Conservation (phyloP, 1,139 yeast species). For the Torulaspora globosa region DNA sequence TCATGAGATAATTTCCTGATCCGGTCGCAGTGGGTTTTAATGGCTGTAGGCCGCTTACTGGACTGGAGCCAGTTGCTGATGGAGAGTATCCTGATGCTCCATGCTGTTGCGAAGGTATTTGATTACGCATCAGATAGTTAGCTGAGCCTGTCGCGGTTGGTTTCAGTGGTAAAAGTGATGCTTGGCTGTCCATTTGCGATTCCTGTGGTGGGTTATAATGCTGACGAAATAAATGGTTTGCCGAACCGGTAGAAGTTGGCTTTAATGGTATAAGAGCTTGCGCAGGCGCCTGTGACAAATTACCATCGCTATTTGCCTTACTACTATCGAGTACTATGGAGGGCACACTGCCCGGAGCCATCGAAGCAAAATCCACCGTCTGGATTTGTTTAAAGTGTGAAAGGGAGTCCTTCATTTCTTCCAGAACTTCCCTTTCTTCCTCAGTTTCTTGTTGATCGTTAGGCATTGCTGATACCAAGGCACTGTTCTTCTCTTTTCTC, state of each 20-base stretch:
- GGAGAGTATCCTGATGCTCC: conserved; percentile 1
- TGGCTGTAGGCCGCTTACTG: conserved; percentile 15
- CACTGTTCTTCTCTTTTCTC: conserved; percentile 29
- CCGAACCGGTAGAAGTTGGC: conserved; percentile 57
- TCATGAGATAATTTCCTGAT: conserved; percentile 33
- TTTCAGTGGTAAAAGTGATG: conserved; percentile 38
- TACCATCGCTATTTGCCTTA: conserved; percentile 8
- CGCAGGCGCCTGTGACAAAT: conserved; percentile 13
- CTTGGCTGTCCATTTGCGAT: conserved; percentile 2
- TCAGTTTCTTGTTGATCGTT: conserved; percentile 36
- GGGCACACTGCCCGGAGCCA: conserved; percentile 51
- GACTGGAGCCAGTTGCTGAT: conserved; percentile 3
- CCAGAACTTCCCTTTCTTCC: conserved; percentile 50
- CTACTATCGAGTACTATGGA: conserved; percentile 30
- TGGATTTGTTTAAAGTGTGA: conserved; percentile 60
- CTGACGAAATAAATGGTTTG: conserved; percentile 32
- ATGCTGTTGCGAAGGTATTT: conserved; percentile 13
- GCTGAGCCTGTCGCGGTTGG: conserved; percentile 57
- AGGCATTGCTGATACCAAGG: conserved; percentile 31
- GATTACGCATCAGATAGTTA: conserved; percentile 29
- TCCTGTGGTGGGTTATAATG: conserved; percentile 9
- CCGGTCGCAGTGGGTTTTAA: conserved; percentile 36
- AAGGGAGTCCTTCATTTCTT: conserved; percentile 64
- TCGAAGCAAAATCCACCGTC: conserved; percentile 61
- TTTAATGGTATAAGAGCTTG: conserved; percentile 38